A percentile compares a stretch with the other conserved stretches of the same genome.
phyloP scores from a whole-genome alignment of 352 stramenopile species.

The Pythium dissotocum region DNA sequence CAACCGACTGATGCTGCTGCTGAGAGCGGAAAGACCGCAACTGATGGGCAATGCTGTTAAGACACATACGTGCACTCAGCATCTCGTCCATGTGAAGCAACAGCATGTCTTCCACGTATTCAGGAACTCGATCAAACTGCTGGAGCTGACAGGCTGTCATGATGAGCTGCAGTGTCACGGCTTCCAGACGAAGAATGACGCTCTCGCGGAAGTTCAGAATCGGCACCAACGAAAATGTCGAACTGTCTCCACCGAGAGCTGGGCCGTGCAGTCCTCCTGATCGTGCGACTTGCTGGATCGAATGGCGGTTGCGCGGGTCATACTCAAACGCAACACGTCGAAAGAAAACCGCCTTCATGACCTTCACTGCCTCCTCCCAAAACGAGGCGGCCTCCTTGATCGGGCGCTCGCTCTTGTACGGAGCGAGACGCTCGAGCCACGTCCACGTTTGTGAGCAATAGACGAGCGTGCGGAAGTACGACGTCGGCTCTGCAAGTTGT shows the following conservation, averaged over 20 bases:
- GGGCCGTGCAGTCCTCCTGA: conserved; percentile 17
- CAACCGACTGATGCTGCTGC: conserved; percentile 38
- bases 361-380: conserved; percentile 76
- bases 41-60: conserved; percentile 76
- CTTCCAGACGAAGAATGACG: conserved; percentile 69
- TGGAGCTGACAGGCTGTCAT: conserved; percentile 76
- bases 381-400: conserved; percentile 76
- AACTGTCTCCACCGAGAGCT: conserved; percentile 15
- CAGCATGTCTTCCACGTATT: conserved; percentile 73
- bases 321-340: conserved; percentile 73
- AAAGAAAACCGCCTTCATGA: conserved; percentile 80
- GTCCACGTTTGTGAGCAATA: conserved; percentile 73
- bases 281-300: conserved; percentile 29
- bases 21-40: conserved; percentile 65
- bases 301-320: conserved; percentile 23
- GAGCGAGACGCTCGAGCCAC: conserved; percentile 72
- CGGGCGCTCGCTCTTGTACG: conserved; percentile 76
- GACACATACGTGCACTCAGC: conserved; percentile 68
- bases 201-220: conserved; percentile 84
- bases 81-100: conserved; percentile 72
- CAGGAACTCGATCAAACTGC: conserved; percentile 70
- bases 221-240: conserved; percentile 67
- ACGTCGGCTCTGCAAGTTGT: conserved; percentile 56
- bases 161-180: conserved; percentile 70
- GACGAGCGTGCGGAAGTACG: conserved; percentile 64